Evolutionary conservation across 257 asterid species (phyloP), one percentile per base, ranked within the genome.

Genomic region (Cruciata laevipes): DNA sequence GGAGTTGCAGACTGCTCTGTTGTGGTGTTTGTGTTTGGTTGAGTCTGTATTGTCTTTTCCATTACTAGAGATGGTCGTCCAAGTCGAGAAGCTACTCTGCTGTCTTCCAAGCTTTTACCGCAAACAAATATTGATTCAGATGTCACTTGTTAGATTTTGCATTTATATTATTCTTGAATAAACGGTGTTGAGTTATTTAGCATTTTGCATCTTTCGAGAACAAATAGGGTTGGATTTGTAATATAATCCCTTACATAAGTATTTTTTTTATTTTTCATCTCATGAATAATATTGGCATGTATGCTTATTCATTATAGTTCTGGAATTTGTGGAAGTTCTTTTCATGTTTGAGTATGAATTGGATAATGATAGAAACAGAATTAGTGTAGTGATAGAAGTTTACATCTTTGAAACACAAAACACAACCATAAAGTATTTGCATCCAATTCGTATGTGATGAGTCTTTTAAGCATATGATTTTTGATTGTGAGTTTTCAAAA

Each of bases 101-200:
- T 1, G 20, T 21, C n/a, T 10, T 12, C 72, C 51, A 51, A 59
- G 61, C 55, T 21, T 38, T 40, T 16, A 27, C 21, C 40, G 69
- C 42, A 35, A 70, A 67, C n/a, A 20, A 30, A n/a, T 24, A 38
- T 33, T 53, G 20, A 8, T 51, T 67, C n/a, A 75, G 71, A 51
- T 58, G 49, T 69, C 74, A 69, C 75, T 68, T 70, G 33, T 81
- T 78, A 80, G 85, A 75, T 21, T 67, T 73, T 72, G 75, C 42
- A 59, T 75, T 76, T 44, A 42, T 8, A 65, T 66, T 70, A 4
- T 25, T 74, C 64, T 70, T 12, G 73, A 85, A 87, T 79, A 87
- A 87, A 47, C 38, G 56, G 40, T 47, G 64, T 64, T n/a, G 55
- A 68, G 23, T 68, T 71, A 66, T 37, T 33, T 72, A 60, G 67